Percentiles rank a stretch among this genome's conserved stretches.
Evolutionary conservation across 441 rosid genomes (phyloP).

Genomic region (Adansonia madagascariensis): DNA sequence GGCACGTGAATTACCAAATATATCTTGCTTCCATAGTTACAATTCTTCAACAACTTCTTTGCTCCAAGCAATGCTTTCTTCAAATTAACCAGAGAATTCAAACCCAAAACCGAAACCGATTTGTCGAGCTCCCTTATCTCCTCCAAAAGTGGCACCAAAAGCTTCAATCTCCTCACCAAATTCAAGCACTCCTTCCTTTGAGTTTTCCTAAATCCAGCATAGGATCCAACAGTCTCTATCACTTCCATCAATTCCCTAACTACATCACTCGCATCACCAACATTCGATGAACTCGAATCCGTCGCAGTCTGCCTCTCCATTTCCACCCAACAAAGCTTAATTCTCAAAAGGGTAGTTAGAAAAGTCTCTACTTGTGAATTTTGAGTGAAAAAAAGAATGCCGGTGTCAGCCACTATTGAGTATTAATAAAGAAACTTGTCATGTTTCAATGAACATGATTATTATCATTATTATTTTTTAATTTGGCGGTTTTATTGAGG

Average conservation of each 20-base stretch:
- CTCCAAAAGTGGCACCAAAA: constrained; percentile 57
- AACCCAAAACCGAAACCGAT: constrained; percentile 23
- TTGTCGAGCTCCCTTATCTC: constrained; percentile 46
- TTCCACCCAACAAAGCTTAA: constrained; percentile 13
- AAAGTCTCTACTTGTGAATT: neutral
- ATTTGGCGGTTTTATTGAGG: constrained; percentile 19
- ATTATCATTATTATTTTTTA: neutral
- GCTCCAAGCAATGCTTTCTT: constrained; percentile 48
- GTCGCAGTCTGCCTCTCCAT: constrained; percentile 38
- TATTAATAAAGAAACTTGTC: constrained; percentile 12
- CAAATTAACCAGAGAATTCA: constrained; percentile 40
- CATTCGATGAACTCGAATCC: constrained; percentile 35
- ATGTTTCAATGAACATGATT: neutral
- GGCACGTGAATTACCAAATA: constrained; percentile 46
- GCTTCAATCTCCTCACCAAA: constrained; percentile 62
- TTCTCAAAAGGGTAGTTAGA: constrained; percentile 18
- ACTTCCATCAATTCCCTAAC: constrained; percentile 42
- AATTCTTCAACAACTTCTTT: constrained; percentile 55
- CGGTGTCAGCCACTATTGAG: constrained; percentile 7
- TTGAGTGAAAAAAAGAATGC: neutral
- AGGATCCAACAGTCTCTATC: constrained; percentile 49
- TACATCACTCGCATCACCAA: constrained; percentile 25
- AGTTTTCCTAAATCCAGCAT: constrained; percentile 43
- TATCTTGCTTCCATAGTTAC: constrained; percentile 67
- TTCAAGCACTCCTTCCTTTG: constrained; percentile 62